Evolutionary conservation across 129 eudicot species (phyloP), one percentile per base, ranked within the genome.

Genomic region (Flaveria sonorensis): DNA sequence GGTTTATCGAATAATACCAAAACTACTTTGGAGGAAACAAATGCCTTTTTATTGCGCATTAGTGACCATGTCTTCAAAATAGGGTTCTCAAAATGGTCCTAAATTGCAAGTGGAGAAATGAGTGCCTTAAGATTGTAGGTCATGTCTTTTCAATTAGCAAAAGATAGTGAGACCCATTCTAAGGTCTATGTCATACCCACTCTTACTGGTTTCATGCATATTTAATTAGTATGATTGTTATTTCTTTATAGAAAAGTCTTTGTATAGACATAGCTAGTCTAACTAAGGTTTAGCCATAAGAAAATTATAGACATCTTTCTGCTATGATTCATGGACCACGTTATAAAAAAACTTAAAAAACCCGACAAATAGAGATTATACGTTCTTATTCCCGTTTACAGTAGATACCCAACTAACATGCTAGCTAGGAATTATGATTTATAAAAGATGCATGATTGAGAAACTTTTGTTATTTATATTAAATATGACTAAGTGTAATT

Each of bases 131-230:
- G 20, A 43, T 3, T 59, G 62, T 68, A 68, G 75, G 69, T 23
- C 81, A 77, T 77, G 8, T 21, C 26, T 24, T 40, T 70, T 70
- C 16, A 78, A 59, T 59, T 13, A 70, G 70, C 59, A 57, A 70
- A 70, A 57, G 76, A 78, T 61, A 30, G 70, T 26, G 74, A 42
- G 75, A 43, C 59, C 30, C 75, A 74, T 55, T 68, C 81, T 23
- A 39, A 77, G 26, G 74, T 77, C 74, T 67, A 51, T 39, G 21
- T 67, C 81, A 51, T 52, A 55, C 16, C 80, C 46, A 48, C 46
- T 77, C 42, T 23, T 66, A 57, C 47, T 67, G 42, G 78, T 73
- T 57, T 57, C 81, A 74, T 77, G 55, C 68, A 67, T 39, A 30
- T 45, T 52, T 36, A 36, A 1, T 52, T 52, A 53, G 36, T 53